Percentiles rank a stretch among this genome's conserved stretches.
Evolutionary conservation across 176 grass and related monocot species (phyloP).

Genomic region (Alopecurus myosuroides): DNA sequence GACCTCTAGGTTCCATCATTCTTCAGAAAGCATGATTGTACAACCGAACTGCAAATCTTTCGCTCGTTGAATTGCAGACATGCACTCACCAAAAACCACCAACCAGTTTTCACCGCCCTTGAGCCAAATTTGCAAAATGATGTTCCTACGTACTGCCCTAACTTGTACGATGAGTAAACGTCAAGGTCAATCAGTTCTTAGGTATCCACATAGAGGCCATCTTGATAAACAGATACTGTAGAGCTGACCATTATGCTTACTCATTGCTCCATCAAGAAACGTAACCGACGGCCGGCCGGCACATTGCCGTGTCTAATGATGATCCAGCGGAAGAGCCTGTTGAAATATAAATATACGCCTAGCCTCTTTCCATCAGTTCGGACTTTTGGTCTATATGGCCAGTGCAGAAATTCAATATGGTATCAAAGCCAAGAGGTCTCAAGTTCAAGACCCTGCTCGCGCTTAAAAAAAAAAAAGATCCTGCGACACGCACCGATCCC

Average conservation of each 20-base stretch:
- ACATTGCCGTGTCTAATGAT: not conserved
- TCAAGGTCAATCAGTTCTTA: constrained; percentile 25
- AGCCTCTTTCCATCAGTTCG: too few species aligned
- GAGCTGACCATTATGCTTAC: not conserved
- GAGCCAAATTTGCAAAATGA: not conserved
- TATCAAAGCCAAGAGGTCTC: too few species aligned
- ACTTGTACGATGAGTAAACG: constrained; percentile 15
- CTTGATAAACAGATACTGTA: not conserved
- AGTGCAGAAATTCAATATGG: too few species aligned
- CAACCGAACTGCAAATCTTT: not conserved
- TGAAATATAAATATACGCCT: too few species aligned
- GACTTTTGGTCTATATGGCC: too few species aligned
- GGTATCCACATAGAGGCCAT: not conserved
- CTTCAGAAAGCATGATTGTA: not conserved
- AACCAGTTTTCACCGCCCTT: not conserved
- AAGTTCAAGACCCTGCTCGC: too few species aligned
- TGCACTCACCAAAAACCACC: not conserved
- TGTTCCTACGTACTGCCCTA: not conserved
- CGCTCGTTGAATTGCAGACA: not conserved
- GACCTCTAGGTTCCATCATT: not conserved
- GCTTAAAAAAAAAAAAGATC: too few species aligned
- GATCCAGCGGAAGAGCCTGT: not conserved
- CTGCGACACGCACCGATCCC: too few species aligned
- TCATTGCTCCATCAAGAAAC: not conserved
- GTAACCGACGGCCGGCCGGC: not conserved